Evolutionary conservation across 495 filamentous ascomycete species (phyloP).

Genomic region (Sordaria brevicollis): DNA sequence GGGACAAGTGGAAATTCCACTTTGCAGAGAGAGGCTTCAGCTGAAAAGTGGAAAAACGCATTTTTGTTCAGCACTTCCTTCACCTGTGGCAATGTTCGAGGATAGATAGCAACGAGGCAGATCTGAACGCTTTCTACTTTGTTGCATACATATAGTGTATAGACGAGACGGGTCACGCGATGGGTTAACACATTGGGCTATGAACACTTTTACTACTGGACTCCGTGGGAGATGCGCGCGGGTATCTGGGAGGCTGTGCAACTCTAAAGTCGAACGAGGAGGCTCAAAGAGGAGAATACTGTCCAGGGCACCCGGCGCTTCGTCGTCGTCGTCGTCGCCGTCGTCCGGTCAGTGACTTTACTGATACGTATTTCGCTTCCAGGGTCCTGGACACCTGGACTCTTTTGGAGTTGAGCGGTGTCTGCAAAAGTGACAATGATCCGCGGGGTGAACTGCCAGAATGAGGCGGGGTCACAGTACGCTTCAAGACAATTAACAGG

Average conservation of each 20-base stretch:
- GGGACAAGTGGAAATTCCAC: no score
- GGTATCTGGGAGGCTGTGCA: not conserved
- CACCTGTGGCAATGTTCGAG: not conserved
- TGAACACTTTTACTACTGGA: not conserved
- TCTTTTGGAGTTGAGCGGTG: no score
- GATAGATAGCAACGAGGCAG: not conserved
- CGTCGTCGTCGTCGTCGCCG: not conserved
- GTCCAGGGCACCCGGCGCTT: not conserved
- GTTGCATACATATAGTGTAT: no score
- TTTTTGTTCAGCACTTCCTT: no score
- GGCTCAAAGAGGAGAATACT: not conserved
- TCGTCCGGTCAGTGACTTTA: not conserved
- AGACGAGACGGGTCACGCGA: not conserved
- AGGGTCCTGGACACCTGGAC: no score
- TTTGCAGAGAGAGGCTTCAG: not conserved
- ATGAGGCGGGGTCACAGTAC: no score
- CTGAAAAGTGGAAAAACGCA: not conserved
- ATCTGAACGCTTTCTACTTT: no score
- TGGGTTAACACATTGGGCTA: not conserved
- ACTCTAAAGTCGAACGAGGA: not conserved
- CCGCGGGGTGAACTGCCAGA: no score
- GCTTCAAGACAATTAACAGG: no score
- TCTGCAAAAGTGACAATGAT: no score
- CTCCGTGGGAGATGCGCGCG: not conserved
- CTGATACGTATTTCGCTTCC: not conserved